Evolutionary conservation across 495 filamentous ascomycete genomes (phyloP), one percentile per base, ranked within the genome.

Genomic region (Podospora australis): DNA sequence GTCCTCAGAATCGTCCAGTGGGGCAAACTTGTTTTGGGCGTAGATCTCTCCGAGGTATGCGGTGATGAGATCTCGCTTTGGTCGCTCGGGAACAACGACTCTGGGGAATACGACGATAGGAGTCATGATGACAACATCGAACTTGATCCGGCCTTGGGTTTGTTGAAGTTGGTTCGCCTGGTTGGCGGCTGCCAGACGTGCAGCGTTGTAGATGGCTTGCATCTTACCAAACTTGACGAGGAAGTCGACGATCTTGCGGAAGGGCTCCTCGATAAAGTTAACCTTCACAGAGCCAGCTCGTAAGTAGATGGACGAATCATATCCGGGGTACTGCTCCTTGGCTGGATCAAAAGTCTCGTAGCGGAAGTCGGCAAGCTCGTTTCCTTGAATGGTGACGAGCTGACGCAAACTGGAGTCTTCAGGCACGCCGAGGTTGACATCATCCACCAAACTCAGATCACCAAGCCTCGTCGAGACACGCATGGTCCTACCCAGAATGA

Each of bases 151-250:
- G 55, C 82, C 86, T 3, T 86, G 86, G 61, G 81, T 88, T 55
- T 96, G 83, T 58, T 96, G 91, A 9, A 98, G 75, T 63, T 96
- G 88, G 41, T 78, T 94, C 6, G 92, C 92, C 64, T 95, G 90
- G 50, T 86, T 90, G 20, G 90, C 87, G n/a, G 92, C 92, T 43
- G 92, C 92, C 65, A 90, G 88, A 20, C 94, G 81, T 17, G 92
- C 92, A 16, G 92, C 91, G 63, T 98, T 97, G 75, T 95, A 97
- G 39, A 98, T 90, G 19, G 92, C 90, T 66, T 97, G 92, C 92
- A 98, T 98, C 68, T 95, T 95, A 48, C 92, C 92, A 59, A 98
- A 98, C 56, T 98, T 98, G 57, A 98, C 87, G 23, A 90, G 73
- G 67, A 97, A 98, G 59, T 95, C 87, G 67, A 97, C 87, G 50